Evolutionary conservation across 495 filamentous ascomycete species (phyloP).

Genomic region (Trichoderma asperelloides): DNA sequence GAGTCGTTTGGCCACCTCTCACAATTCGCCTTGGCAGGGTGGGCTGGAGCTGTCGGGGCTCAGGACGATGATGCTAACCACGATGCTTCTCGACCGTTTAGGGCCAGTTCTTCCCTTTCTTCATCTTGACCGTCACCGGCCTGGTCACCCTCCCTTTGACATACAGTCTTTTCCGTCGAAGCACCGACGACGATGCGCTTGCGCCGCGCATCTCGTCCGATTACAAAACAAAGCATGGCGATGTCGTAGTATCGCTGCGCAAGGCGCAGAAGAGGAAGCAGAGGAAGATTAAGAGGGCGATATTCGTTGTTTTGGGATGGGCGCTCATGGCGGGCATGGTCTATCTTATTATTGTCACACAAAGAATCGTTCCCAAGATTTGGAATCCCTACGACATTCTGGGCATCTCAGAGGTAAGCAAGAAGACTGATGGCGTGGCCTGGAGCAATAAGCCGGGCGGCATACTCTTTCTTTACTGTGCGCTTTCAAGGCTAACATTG

Average conservation of each 20-base stretch:
- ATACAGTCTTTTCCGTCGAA: slow-evolving; percentile 71
- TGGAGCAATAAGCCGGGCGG: neutral
- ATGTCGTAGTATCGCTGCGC: slow-evolving; percentile 76
- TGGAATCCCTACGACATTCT: slow-evolving; percentile 97
- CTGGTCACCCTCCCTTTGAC: slow-evolving; percentile 88
- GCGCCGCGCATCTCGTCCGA: slow-evolving; percentile 49
- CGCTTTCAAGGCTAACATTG: slow-evolving; percentile 10
- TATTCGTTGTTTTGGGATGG: slow-evolving; percentile 70
- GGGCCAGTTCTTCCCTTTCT: slow-evolving; percentile 98
- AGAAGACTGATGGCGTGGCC: neutral
- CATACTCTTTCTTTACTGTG: neutral
- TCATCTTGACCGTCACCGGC: slow-evolving; percentile 81
- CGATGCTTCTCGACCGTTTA: slow-evolving; percentile 22
- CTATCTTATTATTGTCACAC: slow-evolving; percentile 77
- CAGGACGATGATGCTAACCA: neutral
- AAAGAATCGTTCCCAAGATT: slow-evolving; percentile 62
- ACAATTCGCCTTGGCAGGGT: neutral
- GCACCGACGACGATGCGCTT: slow-evolving; percentile 53
- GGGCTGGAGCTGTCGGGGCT: neutral
- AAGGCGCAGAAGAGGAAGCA: slow-evolving; percentile 85
- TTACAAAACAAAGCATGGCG: slow-evolving; percentile 73
- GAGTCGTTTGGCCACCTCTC: neutral
- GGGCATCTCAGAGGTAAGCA: slow-evolving; percentile 67
- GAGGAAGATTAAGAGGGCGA: slow-evolving; percentile 75
- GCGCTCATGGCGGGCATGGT: slow-evolving; percentile 82